Evolutionary conservation across 345 rosid species (phyloP), one percentile per base, ranked within the genome.

Genomic region (Eutrema yunnanense): DNA sequence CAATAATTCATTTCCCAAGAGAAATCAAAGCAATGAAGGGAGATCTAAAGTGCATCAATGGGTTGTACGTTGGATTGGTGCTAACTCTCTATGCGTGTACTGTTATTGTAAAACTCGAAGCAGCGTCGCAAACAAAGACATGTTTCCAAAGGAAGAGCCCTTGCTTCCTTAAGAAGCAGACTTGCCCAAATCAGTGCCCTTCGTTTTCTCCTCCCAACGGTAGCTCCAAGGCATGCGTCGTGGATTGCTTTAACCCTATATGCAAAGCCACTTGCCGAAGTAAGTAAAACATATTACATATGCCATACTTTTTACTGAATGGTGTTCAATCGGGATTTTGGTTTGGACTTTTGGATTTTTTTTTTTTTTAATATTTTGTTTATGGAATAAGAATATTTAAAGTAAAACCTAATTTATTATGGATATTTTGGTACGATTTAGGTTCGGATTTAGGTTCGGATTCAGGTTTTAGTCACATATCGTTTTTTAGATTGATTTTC

Each of bases 131-230:
- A 51, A 66, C 78, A 26, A 74, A 59, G 41, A 59, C 73, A 67
- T 74, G 78, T 36, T 26, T 19, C 26, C 62, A 42, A 61, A 67
- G 16, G 62, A 74, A 67, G 42, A 83, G 82, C 12, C 80, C 51
- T 43, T 79, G 84, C 72, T 73, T 66, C 69, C 79, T 72, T 29
- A 78, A 51, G 71, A 51, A 37, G 38, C 75, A 77, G 27, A 71
- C 34, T 12, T 84, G 80, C 63, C 83, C 85, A 7, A 29, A 44
- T 27, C 80, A 81, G 34, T 84, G 87, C 56, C 85, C 85, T 8
- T 56, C 63, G 32, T 13, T 66, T 43, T 71, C 55, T 6, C 80
- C 87, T 5, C 32, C 66, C 1, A 11, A 51, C 3, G 80, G 78
- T 26, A 74, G 80, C 26, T 47, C 82, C 53, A 82, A 81, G 70